Percentiles rank a stretch among this genome's conserved stretches.
Evolutionary conservation across 805 yeast genomes (phyloP).

Genomic region (Metschnikowia kunwiensis): DNA sequence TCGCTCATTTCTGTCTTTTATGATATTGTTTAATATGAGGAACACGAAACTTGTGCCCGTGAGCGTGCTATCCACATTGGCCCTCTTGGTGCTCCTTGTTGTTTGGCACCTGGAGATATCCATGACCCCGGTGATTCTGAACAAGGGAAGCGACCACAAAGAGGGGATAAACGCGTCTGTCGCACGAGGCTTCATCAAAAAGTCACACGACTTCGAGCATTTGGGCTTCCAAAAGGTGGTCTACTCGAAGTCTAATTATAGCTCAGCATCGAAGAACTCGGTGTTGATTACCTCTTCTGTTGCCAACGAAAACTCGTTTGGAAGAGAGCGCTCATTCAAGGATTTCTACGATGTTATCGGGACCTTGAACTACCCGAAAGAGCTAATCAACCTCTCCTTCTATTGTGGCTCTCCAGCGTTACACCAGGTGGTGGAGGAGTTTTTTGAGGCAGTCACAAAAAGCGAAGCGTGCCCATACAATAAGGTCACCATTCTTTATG

Average conservation of each 20-base stretch:
- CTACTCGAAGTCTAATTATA: not conserved
- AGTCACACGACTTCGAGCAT: not conserved
- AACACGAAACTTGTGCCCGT: slow-evolving; percentile 2
- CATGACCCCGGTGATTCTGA: not conserved
- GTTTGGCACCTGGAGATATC: slow-evolving; percentile 4
- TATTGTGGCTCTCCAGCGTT: slow-evolving; percentile 31
- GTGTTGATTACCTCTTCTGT: slow-evolving; percentile 24
- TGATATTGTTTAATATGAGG: slow-evolving; percentile 2
- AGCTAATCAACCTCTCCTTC: slow-evolving; percentile 25
- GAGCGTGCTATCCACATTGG: not conserved
- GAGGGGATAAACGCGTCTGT: too few species aligned
- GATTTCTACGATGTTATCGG: slow-evolving; percentile 32
- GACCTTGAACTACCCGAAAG: slow-evolving; percentile 24
- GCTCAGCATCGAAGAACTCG: slow-evolving; percentile 1
- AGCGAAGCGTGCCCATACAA: slow-evolving; percentile 5
- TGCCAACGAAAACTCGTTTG: slow-evolving; percentile 34
- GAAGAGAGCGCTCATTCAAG: slow-evolving; percentile 28
- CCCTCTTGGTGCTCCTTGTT: not conserved
- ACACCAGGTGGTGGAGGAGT: slow-evolving; percentile 20
- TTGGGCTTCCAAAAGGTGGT: slow-evolving; percentile 5
- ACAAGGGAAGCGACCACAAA: not conserved
- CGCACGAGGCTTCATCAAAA: not conserved
- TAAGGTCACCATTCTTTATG: slow-evolving; percentile 15
- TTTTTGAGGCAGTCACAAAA: slow-evolving; percentile 14
- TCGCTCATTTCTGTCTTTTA: too few species aligned